A percentile compares a stretch with the other conserved stretches of the same genome.
Evolutionary conservation across 805 yeast genomes (phyloP).

Genomic region (Saturnispora ahearnii): DNA sequence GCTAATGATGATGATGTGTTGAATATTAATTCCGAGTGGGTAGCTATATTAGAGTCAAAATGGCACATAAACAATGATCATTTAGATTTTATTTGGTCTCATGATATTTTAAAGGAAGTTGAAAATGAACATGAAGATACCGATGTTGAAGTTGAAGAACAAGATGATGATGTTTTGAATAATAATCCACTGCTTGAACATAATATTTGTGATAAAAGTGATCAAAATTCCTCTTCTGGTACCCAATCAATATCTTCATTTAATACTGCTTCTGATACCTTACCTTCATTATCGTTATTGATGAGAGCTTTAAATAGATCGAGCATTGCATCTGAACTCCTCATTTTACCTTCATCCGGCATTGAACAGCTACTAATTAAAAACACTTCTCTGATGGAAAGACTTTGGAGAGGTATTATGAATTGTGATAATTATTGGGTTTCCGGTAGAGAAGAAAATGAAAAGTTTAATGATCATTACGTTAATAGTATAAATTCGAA

Average conservation of each 20-base stretch:
- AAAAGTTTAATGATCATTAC: background rate
- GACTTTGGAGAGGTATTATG: constrained; percentile 28
- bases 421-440: constrained; percentile 19
- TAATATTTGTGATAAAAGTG: constrained; percentile 13
- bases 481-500: constrained; percentile 1
- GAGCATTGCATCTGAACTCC: constrained; percentile 22
- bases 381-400: constrained; percentile 17
- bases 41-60: background rate
- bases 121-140: background rate
- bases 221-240: background rate
- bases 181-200: constrained; percentile 13
- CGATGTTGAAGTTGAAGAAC: constrained; percentile 4
- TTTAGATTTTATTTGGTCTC: constrained; percentile 6
- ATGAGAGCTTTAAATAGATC: constrained; percentile 21
- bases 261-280: constrained; percentile 4
- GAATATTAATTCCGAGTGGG: constrained; percentile 3
- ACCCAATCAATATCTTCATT: background rate
- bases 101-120: constrained; percentile 5
- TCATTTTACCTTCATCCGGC: constrained; percentile 20
- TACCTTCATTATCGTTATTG: constrained; percentile 7
- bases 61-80: constrained; percentile 3
- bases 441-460: constrained; percentile 3
- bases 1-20: constrained; percentile 6
- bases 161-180: constrained; percentile 1
- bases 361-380: constrained; percentile 19